Base-by-base conservation (phyloP, 148 eudicot species). In the Rhododendron ferrugineum region DNA sequence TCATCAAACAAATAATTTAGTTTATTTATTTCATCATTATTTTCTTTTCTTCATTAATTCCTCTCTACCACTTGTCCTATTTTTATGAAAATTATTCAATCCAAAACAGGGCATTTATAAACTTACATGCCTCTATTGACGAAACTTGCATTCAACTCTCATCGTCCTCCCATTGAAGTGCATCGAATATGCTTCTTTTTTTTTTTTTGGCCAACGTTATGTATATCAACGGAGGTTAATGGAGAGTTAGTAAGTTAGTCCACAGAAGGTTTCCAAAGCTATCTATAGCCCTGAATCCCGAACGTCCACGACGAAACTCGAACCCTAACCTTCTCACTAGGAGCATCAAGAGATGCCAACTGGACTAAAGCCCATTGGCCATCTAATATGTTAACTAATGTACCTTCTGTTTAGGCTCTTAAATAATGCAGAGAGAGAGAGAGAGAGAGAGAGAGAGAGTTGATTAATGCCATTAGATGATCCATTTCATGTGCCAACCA, bases 161-260 rank as follows among this genome's bases (percentile, higher is more conserved):
- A 82, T 22, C 73, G 32, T 64, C 54, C 84, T 16, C 76, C 22
- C 84, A 82, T 62, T 82, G 76, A 82, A 82, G 56, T 64, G 84
- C 15, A 50, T 50, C 54, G 13, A 50, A 2, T 49, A 49, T 44
- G 10, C 9, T 44, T 32, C 34, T 44, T 44, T 44, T 5, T 40
- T 40, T 6, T 5, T 37, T 37, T 37, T 40, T 40, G 0, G 1
- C 44, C 44, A 40, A 40, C 5, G 5, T 37, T 37, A 37, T 40
- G 44, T 40, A 40, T 8, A 6, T 40, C 1, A 37, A 0, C 40
- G 1, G 1, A 7, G 1, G 44, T 40, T 40, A 40, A 7, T 40
- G 1, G 6, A 40, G 42, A 40, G 42, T 40, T 40, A 40, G 6
- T 40, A 40, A 1, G 7, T 40, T 40, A 40, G 7, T 40, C 6